Evolutionary conservation across 257 asterid genomes (phyloP).

Genomic region (Solanum sejunctum): DNA sequence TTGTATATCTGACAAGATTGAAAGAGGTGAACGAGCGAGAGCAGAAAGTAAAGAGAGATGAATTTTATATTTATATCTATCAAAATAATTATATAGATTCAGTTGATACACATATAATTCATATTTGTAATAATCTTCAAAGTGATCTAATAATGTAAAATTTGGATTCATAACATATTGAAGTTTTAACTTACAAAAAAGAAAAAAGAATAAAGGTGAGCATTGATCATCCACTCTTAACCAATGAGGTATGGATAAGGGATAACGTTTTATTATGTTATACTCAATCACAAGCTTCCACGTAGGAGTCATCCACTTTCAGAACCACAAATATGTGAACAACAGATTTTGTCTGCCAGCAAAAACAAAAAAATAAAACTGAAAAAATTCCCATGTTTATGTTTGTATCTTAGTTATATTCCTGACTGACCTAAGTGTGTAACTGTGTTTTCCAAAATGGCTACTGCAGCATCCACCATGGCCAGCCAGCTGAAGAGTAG

Average conservation of each 20-base stretch:
- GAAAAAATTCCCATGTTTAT: neutral
- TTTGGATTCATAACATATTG: neutral
- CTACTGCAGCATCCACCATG: slow-evolving; percentile 67
- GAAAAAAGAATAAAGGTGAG: slow-evolving; percentile 1
- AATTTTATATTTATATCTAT: too few species aligned
- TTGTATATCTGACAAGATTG: too few species aligned
- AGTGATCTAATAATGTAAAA: neutral
- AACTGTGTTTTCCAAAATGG: slow-evolving; percentile 30
- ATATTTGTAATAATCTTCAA: neutral
- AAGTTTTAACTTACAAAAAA: neutral
- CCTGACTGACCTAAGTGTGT: neutral
- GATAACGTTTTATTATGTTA: neutral
- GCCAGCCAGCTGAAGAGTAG: slow-evolving; percentile 73
- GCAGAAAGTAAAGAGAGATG: too few species aligned
- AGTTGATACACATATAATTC: too few species aligned
- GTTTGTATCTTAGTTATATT: slow-evolving; percentile 2
- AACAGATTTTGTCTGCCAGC: slow-evolving; percentile 84
- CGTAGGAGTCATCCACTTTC: neutral
- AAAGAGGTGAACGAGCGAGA: too few species aligned
- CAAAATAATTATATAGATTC: too few species aligned
- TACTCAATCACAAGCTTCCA: neutral
- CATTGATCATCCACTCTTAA: neutral
- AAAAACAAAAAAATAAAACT: slow-evolving; percentile 8
- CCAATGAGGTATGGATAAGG: neutral
- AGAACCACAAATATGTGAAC: neutral